These are phyloP conservation scores for Theobroma grandiflorum DNA, from an alignment of 441 rosid genomes.

Conservation along the genomic window DNA sequence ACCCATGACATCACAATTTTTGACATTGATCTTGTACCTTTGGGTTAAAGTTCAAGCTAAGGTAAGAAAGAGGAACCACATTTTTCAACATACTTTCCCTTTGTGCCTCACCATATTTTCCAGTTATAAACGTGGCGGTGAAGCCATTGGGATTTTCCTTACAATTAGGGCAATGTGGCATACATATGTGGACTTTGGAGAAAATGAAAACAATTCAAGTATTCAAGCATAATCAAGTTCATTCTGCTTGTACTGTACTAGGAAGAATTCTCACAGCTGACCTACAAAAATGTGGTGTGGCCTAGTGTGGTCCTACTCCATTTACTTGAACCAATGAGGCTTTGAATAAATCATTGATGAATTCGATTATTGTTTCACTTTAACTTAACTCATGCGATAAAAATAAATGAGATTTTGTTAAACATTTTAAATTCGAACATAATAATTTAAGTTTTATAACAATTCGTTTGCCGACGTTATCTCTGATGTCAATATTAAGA, in stretches of 20 bases:
- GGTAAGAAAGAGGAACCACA: not conserved
- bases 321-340: not conserved
- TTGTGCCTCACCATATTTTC: not conserved
- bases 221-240: not conserved
- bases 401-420: too few species aligned
- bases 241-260: not conserved
- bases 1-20: not conserved
- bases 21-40: constrained; percentile 15
- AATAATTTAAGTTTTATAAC: too few species aligned
- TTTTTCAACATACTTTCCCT: not conserved
- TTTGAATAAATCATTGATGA: not conserved
- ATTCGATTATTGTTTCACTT: too few species aligned
- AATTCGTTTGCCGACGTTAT: too few species aligned
- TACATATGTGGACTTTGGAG: not conserved
- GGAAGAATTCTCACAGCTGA: not conserved
- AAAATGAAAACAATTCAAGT: not conserved
- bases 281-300: not conserved
- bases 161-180: not conserved
- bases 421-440: too few species aligned
- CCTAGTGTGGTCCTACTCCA: not conserved
- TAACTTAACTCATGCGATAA: too few species aligned
- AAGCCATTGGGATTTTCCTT: not conserved
- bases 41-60: constrained; percentile 22
- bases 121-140: constrained; percentile 2
- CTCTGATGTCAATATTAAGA: too few species aligned